These are phyloP conservation scores for Gastrodia elata DNA, from an alignment of 106 monocot species.

Conservation along the genomic window DNA sequence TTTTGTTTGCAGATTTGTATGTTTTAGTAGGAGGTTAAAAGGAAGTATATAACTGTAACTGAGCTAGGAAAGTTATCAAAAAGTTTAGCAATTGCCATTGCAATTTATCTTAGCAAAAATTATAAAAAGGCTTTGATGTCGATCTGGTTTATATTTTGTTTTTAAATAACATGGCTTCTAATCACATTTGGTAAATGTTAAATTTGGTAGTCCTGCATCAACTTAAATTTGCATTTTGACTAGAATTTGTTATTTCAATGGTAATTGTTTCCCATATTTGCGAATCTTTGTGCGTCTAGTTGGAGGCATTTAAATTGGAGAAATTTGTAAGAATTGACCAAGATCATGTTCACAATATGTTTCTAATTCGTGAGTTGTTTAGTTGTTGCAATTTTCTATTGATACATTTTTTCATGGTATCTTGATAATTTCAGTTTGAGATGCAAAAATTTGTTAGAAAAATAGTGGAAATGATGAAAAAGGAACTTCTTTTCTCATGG, in stretches of 20 bases:
- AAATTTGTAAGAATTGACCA: background rate
- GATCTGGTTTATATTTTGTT: background rate
- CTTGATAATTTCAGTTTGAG: conserved; percentile 46
- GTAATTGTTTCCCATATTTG: background rate
- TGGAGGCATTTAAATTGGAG: background rate
- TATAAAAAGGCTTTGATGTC: background rate
- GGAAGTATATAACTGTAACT: background rate
- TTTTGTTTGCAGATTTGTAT: background rate
- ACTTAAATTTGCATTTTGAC: background rate
- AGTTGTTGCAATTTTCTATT: background rate
- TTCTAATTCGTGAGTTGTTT: background rate
- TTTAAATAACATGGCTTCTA: conserved; percentile 4
- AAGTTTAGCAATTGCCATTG: background rate
- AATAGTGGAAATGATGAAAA: conserved; percentile 76
- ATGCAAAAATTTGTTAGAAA: conserved; percentile 81
- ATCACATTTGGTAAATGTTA: background rate
- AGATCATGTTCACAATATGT: background rate
- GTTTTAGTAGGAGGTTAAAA: background rate
- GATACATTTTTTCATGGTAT: background rate
- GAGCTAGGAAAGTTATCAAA: background rate
- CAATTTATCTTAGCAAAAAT: background rate
- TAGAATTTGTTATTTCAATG: background rate
- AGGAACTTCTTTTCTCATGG: conserved; percentile 92
- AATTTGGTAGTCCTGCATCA: background rate
- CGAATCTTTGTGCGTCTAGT: background rate